Evolutionary conservation across 495 filamentous ascomycete genomes (phyloP).

Genomic region (Penicillium chermesinum): DNA sequence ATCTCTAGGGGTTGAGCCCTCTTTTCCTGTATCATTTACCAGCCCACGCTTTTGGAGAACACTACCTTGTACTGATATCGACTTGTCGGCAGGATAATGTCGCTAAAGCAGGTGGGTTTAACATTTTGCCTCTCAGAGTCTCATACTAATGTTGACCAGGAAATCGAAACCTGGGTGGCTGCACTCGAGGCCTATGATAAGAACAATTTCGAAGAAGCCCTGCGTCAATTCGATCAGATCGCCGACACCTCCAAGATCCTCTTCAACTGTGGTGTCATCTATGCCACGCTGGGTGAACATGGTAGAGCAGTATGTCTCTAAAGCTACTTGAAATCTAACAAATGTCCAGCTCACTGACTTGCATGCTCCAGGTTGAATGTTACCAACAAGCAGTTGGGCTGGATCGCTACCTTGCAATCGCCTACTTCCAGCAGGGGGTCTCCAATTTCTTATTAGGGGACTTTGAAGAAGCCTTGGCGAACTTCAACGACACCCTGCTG

Average conservation of each 20-base stretch:
- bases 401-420: slow-evolving; percentile 93
- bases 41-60: background rate
- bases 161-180: slow-evolving; percentile 98
- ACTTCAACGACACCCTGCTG: slow-evolving; percentile 97
- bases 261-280: slow-evolving; percentile 98
- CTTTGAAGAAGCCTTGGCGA: slow-evolving; percentile 94
- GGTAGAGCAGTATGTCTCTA: slow-evolving; percentile 73
- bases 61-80: background rate
- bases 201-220: slow-evolving; percentile 86
- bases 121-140: background rate
- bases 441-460: slow-evolving; percentile 97
- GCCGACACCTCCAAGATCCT: slow-evolving; percentile 96
- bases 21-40: background rate
- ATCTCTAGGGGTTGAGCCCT: background rate
- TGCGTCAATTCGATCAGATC: slow-evolving; percentile 77
- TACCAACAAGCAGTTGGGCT: slow-evolving; percentile 86
- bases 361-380: slow-evolving; percentile 68
- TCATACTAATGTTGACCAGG: slow-evolving; percentile 50
- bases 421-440: slow-evolving; percentile 97
- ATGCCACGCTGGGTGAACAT: slow-evolving; percentile 95
- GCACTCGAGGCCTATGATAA: slow-evolving; percentile 90
- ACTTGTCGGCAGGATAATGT: slow-evolving; percentile 21
- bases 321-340: no score
- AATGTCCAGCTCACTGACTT: no score
- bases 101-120: slow-evolving; percentile 38